Evolutionary conservation across 2,329 filamentous ascomycete genomes (phyloP).

Genomic region (Cladobotryum protrusum): DNA sequence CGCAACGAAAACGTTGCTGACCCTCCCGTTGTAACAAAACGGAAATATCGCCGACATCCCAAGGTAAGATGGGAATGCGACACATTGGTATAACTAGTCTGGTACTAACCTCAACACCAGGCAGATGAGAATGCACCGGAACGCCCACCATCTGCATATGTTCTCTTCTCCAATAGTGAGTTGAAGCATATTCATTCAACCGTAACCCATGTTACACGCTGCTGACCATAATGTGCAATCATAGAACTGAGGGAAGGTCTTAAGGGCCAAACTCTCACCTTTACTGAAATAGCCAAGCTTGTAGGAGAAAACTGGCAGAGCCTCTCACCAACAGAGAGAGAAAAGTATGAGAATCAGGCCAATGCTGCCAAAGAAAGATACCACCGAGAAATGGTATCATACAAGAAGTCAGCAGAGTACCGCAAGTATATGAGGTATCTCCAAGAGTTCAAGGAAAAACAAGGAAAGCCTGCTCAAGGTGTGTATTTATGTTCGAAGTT

Average conservation of each 20-base stretch:
- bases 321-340: slow-evolving; percentile 59
- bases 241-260: slow-evolving; percentile 70
- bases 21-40: slow-evolving; percentile 47
- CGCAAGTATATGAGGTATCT: slow-evolving; percentile 66
- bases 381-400: slow-evolving; percentile 63
- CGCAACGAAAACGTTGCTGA: slow-evolving; percentile 43
- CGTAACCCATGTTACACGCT: not conserved
- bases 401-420: slow-evolving; percentile 70
- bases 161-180: slow-evolving; percentile 79
- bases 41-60: slow-evolving; percentile 72
- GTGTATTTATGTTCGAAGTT: slow-evolving; percentile 14
- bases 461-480: slow-evolving; percentile 54
- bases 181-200: slow-evolving; percentile 14
- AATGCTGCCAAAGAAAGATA: slow-evolving; percentile 71
- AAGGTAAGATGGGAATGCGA: slow-evolving; percentile 46
- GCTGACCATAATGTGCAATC: not conserved
- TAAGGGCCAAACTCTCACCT: slow-evolving; percentile 69
- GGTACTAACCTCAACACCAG: slow-evolving; percentile 29
- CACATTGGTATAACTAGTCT: not conserved
- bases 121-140: slow-evolving; percentile 75
- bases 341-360: slow-evolving; percentile 66
- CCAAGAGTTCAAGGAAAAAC: slow-evolving; percentile 70
- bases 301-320: slow-evolving; percentile 80
- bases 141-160: slow-evolving; percentile 74
- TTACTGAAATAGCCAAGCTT: slow-evolving; percentile 77